Evolutionary conservation across 768 basidiomycete genomes (phyloP).

Genomic region (Agaricus sinodeliciosus): DNA sequence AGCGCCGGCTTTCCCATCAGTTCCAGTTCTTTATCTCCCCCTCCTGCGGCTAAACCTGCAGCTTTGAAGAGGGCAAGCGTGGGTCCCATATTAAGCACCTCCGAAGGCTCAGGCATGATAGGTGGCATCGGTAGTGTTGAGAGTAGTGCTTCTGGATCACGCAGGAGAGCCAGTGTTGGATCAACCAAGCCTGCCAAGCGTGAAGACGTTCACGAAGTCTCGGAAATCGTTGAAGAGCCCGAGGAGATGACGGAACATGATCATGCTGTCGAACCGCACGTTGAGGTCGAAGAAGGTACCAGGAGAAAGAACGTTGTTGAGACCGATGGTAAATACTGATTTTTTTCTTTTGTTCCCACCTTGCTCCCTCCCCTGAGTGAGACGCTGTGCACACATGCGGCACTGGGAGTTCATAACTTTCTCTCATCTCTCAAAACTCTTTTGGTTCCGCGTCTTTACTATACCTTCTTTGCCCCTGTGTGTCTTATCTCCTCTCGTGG

Average conservation of each 20-base stretch:
- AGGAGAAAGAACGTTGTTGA: constrained; percentile 1
- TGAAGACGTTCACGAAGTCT: not conserved
- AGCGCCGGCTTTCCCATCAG: not conserved
- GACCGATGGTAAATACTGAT: constrained; percentile 30
- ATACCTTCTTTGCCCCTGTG: too few relatives aligned
- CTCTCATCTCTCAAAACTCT: too few relatives aligned
- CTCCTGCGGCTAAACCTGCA: not conserved
- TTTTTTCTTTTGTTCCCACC: constrained; percentile 7
- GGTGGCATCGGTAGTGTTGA: not conserved
- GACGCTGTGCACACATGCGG: too few relatives aligned
- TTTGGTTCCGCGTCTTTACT: too few relatives aligned
- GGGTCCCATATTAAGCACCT: not conserved
- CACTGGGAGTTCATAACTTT: too few relatives aligned
- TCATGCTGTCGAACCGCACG: not conserved
- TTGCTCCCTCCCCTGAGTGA: not conserved
- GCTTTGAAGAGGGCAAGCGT: constrained; percentile 1
- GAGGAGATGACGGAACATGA: not conserved
- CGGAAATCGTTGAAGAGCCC: constrained; percentile 1
- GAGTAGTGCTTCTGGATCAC: not conserved
- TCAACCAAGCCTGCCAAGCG: not conserved
- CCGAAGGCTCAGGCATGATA: not conserved
- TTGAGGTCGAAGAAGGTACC: not conserved
- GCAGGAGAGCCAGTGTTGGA: constrained; percentile 3
- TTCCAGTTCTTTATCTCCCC: constrained; percentile 1
- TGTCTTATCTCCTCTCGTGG: too few relatives aligned